phyloP scores from a whole-genome alignment of 306 rosid genomes.

The Trifolium pratense region DNA sequence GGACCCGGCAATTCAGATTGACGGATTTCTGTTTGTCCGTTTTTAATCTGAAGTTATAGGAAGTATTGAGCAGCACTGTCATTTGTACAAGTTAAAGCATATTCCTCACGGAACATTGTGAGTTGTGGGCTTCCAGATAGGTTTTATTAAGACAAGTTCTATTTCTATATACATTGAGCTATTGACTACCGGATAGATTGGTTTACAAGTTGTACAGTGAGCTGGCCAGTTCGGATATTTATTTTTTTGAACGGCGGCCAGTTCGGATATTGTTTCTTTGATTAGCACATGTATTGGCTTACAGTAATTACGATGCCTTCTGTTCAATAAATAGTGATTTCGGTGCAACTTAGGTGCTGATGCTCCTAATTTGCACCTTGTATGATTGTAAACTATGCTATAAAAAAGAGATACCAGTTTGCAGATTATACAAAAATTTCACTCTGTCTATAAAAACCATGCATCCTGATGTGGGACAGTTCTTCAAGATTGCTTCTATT shows the following conservation, averaged over 20 bases:
- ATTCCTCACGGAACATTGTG: not conserved
- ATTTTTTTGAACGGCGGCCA: too few relatives aligned
- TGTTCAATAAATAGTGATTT: not conserved
- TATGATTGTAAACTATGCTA: slow-evolving; percentile 1
- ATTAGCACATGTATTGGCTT: not conserved
- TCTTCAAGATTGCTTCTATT: not conserved
- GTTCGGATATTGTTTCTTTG: not conserved
- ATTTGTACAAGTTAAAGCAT: slow-evolving; percentile 18
- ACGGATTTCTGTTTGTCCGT: not conserved
- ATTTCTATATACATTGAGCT: slow-evolving; percentile 1
- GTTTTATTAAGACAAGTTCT: not conserved
- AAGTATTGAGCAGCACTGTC: slow-evolving; percentile 23
- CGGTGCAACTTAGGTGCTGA: slow-evolving; percentile 8
- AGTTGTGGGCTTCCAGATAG: slow-evolving; percentile 12
- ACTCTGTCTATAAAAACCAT: not conserved
- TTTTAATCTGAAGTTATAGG: not conserved
- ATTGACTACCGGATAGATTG: not conserved
- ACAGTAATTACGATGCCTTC: not conserved
- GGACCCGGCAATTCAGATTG: slow-evolving; percentile 19
- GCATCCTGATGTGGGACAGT: not conserved
- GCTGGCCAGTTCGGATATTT: not conserved
- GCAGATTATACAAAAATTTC: slow-evolving; percentile 4
- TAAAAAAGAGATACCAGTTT: slow-evolving; percentile 1
- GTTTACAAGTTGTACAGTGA: slow-evolving; percentile 23
- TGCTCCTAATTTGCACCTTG: slow-evolving; percentile 22